A percentile compares a stretch with the other conserved stretches of the same genome.
Conservation (phyloP, 1,139 yeast genomes). For the Geotrichum histeridarum region DNA sequence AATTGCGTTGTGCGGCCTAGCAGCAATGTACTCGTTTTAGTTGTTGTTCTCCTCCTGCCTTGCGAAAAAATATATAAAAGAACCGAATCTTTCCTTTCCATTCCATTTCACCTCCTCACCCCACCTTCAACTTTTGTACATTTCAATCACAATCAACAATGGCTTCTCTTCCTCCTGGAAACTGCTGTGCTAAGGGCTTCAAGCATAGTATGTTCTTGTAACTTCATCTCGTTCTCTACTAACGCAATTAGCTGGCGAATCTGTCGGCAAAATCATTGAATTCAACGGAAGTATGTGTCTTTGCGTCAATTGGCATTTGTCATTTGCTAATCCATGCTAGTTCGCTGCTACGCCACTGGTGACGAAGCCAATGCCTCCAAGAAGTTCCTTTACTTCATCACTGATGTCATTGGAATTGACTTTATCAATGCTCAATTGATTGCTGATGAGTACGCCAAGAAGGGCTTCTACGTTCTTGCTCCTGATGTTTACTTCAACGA, state of each 20-base stretch:
- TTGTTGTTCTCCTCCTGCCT: background rate
- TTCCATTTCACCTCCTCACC: background rate
- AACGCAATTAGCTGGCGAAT: constrained; percentile 21
- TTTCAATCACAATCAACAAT: constrained; percentile 20
- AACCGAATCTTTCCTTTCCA: background rate
- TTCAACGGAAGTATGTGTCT: constrained; percentile 19
- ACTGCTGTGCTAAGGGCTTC: constrained; percentile 33
- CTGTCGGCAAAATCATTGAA: constrained; percentile 21
- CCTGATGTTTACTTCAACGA: constrained; percentile 72
- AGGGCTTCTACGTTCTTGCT: constrained; percentile 60
- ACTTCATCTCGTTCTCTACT: constrained; percentile 6
- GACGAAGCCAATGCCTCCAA: constrained; percentile 31
- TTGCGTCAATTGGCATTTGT: too few relatives aligned
- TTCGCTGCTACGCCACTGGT: constrained; percentile 24
- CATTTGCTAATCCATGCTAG: background rate
- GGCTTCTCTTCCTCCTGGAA: constrained; percentile 33
- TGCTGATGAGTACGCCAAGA: constrained; percentile 66
- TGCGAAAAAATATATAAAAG: background rate
- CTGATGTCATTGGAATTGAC: constrained; percentile 65
- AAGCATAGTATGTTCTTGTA: constrained; percentile 23
- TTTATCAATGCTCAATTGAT: constrained; percentile 52
- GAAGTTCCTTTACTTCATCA: constrained; percentile 52
- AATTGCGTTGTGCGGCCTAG: too few relatives aligned
- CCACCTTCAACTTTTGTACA: background rate
- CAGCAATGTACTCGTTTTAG: too few relatives aligned